phyloP scores from a whole-genome alignment of 805 yeast species.

The Candida suzukii region DNA sequence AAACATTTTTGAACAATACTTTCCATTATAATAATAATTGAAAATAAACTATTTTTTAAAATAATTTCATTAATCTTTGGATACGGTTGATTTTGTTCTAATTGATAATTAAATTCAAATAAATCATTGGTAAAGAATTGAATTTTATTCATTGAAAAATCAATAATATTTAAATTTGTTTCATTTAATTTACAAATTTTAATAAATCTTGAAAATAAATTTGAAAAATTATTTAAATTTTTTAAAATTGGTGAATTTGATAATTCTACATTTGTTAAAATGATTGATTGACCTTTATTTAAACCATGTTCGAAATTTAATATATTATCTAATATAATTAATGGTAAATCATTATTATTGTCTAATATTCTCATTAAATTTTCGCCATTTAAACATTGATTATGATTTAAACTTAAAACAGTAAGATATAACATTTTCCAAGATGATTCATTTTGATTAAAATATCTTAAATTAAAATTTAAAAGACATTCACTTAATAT shows the following conservation, averaged over 20 bases:
- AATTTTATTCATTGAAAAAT: slow-evolving; percentile 17
- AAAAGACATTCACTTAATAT: not conserved
- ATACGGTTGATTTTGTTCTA: not conserved
- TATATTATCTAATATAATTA: slow-evolving; percentile 8
- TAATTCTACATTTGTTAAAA: not conserved
- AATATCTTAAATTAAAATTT: not conserved
- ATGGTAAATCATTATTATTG: slow-evolving; percentile 11
- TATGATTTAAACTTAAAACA: slow-evolving; percentile 11
- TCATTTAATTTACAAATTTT: slow-evolving; percentile 4
- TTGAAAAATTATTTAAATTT: slow-evolving; percentile 42
- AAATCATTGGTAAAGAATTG: slow-evolving; percentile 15
- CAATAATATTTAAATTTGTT: slow-evolving; percentile 12
- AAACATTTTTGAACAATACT: slow-evolving; percentile 36
- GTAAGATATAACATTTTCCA: slow-evolving; percentile 7
- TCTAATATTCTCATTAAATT: slow-evolving; percentile 4
- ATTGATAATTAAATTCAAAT: not conserved
- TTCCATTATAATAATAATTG: slow-evolving; percentile 43
- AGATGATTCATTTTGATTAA: slow-evolving; percentile 10
- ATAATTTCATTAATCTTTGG: slow-evolving; percentile 2
- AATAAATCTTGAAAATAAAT: slow-evolving; percentile 23
- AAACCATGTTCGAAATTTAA: slow-evolving; percentile 18
- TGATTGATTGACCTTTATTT: slow-evolving; percentile 7
- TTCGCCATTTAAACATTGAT: slow-evolving; percentile 5
- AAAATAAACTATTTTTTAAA: slow-evolving; percentile 32
- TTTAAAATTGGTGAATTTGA: slow-evolving; percentile 33